Conservation (phyloP, 495 filamentous ascomycete genomes). For the Penicillium fimorum region DNA sequence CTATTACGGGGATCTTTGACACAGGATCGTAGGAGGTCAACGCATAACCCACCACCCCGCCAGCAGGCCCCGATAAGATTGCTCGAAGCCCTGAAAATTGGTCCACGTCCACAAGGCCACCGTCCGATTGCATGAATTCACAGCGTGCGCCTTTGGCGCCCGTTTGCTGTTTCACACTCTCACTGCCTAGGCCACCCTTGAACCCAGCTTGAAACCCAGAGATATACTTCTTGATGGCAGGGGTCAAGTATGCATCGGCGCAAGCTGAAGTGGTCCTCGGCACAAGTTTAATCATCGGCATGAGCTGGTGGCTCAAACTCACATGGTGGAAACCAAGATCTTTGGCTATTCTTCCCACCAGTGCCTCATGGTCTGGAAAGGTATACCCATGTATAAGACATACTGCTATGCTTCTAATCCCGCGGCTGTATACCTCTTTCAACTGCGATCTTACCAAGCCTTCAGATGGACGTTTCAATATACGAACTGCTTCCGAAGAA, state of each 20-base stretch:
- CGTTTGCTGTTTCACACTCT: constrained; percentile 24
- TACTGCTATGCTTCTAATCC: constrained; percentile 45
- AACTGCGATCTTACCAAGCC: constrained; percentile 31
- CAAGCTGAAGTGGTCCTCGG: constrained; percentile 82
- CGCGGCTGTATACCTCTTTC: constrained; percentile 33
- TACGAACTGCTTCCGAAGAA: constrained; percentile 42
- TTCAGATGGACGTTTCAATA: constrained; percentile 31
- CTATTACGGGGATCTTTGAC: constrained; percentile 81
- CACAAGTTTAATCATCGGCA: constrained; percentile 74
- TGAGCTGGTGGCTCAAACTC: constrained; percentile 51
- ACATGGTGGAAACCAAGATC: constrained; percentile 49
- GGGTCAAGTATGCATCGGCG: constrained; percentile 90
- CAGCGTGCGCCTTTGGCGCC: constrained; percentile 46
- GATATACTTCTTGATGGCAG: constrained; percentile 87
- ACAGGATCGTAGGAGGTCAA: constrained; percentile 79
- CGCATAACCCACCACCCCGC: constrained; percentile 82
- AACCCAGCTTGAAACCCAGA: constrained; percentile 73
- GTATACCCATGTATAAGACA: constrained; percentile 49
- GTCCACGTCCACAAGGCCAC: constrained; percentile 46
- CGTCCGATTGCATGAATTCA: constrained; percentile 53
- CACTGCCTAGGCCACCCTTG: constrained; percentile 27
- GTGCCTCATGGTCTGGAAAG: constrained; percentile 43
- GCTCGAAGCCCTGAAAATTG: constrained; percentile 52
- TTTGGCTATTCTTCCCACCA: constrained; percentile 25
- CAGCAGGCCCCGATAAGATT: constrained; percentile 56